Conservation (phyloP, 768 basidiomycete species). For the Dictyophora rubrovolvata region DNA sequence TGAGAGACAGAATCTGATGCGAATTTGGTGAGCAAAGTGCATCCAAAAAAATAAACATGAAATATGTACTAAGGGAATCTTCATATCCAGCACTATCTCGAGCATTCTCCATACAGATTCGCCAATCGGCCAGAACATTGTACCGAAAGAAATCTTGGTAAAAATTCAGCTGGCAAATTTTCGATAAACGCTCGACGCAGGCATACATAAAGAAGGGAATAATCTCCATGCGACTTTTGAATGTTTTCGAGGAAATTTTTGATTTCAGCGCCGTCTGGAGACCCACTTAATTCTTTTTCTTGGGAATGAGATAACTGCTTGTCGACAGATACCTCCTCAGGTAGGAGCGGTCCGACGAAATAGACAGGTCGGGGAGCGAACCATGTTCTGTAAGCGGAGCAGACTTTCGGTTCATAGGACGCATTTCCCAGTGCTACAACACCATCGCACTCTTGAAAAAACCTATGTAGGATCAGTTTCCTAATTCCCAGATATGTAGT, state of each 20-base stretch:
- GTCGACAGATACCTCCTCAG: neutral
- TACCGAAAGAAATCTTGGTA: neutral
- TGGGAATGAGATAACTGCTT: neutral
- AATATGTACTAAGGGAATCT: constrained; percentile 14
- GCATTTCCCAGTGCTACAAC: neutral
- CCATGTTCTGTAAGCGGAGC: constrained; percentile 3
- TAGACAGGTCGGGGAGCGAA: constrained; percentile 1
- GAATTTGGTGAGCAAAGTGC: constrained; percentile 8
- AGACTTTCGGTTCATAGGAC: neutral
- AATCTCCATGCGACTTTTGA: constrained; percentile 10
- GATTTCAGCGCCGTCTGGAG: neutral
- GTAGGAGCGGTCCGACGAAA: constrained; percentile 4
- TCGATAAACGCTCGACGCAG: neutral
- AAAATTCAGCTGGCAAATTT: neutral
- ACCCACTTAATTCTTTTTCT: neutral
- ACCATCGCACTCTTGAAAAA: constrained; percentile 5
- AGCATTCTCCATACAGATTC: neutral
- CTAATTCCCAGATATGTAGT: neutral
- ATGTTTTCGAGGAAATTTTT: neutral
- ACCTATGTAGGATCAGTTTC: neutral
- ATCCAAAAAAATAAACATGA: neutral
- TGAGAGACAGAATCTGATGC: constrained; percentile 12
- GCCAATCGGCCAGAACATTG: neutral
- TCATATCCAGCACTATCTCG: constrained; percentile 12
- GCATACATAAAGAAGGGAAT: constrained; percentile 17